Percentiles rank a stretch among this genome's conserved stretches.
Conservation (phyloP, 495 filamentous ascomycete species). For the Trypethelium eluteriae region DNA sequence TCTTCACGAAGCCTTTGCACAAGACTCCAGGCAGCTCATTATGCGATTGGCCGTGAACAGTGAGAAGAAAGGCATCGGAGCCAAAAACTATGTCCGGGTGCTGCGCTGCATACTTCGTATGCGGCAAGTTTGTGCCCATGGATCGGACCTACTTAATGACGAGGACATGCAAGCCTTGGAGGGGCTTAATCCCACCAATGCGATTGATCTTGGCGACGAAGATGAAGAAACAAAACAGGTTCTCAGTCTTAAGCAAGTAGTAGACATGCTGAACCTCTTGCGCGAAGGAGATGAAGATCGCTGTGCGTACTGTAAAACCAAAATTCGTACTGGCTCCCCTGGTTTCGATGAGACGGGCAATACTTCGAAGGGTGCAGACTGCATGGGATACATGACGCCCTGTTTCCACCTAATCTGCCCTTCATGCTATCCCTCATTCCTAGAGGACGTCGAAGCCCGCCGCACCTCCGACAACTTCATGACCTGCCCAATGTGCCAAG, state of each 20-base stretch:
- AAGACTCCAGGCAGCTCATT: constrained; percentile 48
- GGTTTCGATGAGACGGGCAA: constrained; percentile 31
- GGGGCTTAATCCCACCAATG: constrained; percentile 68
- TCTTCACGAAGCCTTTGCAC: constrained; percentile 55
- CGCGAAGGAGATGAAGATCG: constrained; percentile 62
- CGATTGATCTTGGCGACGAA: constrained; percentile 79
- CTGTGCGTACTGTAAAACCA: constrained; percentile 61
- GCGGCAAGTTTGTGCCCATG: constrained; percentile 84
- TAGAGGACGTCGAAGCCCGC: constrained; percentile 34
- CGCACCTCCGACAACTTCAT: constrained; percentile 35
- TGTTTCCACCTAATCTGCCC: constrained; percentile 80
- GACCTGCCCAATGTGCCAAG: constrained; percentile 60
- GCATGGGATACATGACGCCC: constrained; percentile 68
- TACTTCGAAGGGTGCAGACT: constrained; percentile 51
- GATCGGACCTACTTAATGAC: constrained; percentile 74
- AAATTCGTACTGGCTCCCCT: constrained; percentile 37
- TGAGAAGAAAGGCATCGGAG: constrained; percentile 55
- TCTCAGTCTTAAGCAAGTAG: constrained; percentile 55
- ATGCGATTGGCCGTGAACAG: constrained; percentile 37
- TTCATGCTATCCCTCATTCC: constrained; percentile 54
- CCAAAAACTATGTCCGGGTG: constrained; percentile 79
- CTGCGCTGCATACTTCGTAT: constrained; percentile 84
- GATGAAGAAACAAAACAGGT: constrained; percentile 49
- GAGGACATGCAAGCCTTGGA: constrained; percentile 71
- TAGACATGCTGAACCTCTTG: constrained; percentile 75